Evolutionary conservation across 2,329 filamentous ascomycete genomes (phyloP).

Genomic region (Calonectria hongkongensis): DNA sequence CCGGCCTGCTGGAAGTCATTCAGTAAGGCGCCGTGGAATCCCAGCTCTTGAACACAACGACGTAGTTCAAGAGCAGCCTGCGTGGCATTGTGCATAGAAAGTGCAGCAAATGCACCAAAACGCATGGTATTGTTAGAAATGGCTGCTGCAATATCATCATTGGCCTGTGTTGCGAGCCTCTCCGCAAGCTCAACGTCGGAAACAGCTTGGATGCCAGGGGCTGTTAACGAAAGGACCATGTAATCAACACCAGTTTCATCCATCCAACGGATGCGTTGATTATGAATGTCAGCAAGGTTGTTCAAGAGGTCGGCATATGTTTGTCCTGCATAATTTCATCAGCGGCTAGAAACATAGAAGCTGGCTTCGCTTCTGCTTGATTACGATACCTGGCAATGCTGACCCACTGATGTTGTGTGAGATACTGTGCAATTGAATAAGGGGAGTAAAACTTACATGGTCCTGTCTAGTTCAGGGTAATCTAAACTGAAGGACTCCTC

Average conservation of each 20-base stretch:
- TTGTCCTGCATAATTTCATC: background rate
- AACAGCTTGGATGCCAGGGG: slow-evolving; percentile 35
- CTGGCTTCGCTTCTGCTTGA: no score
- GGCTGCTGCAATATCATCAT: slow-evolving; percentile 27
- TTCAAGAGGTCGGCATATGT: background rate
- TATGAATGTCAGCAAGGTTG: slow-evolving; percentile 37
- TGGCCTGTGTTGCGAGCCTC: slow-evolving; percentile 11
- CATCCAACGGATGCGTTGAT: slow-evolving; percentile 32
- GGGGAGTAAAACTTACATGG: background rate
- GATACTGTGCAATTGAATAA: background rate
- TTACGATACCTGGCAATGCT: background rate
- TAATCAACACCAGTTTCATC: slow-evolving; percentile 37
- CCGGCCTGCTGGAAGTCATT: slow-evolving; percentile 40
- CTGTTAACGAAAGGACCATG: slow-evolving; percentile 40
- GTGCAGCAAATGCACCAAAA: slow-evolving; percentile 30
- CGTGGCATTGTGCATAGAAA: slow-evolving; percentile 36
- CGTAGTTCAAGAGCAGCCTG: slow-evolving; percentile 32
- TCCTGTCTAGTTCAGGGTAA: slow-evolving; percentile 1
- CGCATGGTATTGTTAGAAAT: slow-evolving; percentile 12
- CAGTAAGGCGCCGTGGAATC: slow-evolving; percentile 27
- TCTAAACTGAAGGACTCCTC: slow-evolving; percentile 4
- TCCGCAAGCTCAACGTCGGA: slow-evolving; percentile 5
- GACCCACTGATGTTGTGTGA: background rate
- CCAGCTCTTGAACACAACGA: slow-evolving; percentile 25
- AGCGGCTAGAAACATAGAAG: background rate